Conservation (phyloP, 257 asterid genomes). For the Paraleonurus japonicus region DNA sequence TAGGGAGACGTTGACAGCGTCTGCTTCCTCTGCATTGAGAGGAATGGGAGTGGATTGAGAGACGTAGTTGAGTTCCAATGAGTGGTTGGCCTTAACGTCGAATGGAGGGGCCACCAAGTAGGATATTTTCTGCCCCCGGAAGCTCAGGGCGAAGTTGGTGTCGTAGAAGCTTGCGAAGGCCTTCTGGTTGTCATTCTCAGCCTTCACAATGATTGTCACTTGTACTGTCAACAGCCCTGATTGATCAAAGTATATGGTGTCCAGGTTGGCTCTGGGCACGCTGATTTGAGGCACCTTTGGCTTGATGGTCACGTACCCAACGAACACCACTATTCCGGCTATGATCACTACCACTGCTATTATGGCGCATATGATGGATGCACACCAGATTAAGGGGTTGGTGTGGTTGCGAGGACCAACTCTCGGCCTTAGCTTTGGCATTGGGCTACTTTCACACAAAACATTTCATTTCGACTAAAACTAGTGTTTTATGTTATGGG, state of each 20-base stretch:
- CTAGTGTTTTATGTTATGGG: slow-evolving; percentile 28
- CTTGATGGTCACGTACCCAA: slow-evolving; percentile 55
- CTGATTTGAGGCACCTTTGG: slow-evolving; percentile 67
- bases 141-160: slow-evolving; percentile 41
- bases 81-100: slow-evolving; percentile 40
- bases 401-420: slow-evolving; percentile 48
- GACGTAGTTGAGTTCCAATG: slow-evolving; percentile 43
- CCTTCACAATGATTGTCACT: slow-evolving; percentile 43
- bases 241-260: slow-evolving; percentile 57
- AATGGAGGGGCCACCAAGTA: slow-evolving; percentile 39
- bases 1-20: slow-evolving; percentile 37
- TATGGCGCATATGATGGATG: slow-evolving; percentile 60
- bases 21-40: slow-evolving; percentile 47
- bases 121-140: slow-evolving; percentile 48
- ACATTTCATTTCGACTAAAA: no score
- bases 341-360: slow-evolving; percentile 61
- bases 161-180: slow-evolving; percentile 55
- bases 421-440: slow-evolving; percentile 53
- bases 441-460: no score
- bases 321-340: slow-evolving; percentile 55
- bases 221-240: slow-evolving; percentile 48
- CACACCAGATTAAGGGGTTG: slow-evolving; percentile 66
- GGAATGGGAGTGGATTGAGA: slow-evolving; percentile 61
- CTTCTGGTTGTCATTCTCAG: slow-evolving; percentile 55
- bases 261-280: slow-evolving; percentile 52